Evolutionary conservation across 2,329 filamentous ascomycete species (phyloP), one percentile per base, ranked within the genome.

Genomic region (Xylariaceae sp.): DNA sequence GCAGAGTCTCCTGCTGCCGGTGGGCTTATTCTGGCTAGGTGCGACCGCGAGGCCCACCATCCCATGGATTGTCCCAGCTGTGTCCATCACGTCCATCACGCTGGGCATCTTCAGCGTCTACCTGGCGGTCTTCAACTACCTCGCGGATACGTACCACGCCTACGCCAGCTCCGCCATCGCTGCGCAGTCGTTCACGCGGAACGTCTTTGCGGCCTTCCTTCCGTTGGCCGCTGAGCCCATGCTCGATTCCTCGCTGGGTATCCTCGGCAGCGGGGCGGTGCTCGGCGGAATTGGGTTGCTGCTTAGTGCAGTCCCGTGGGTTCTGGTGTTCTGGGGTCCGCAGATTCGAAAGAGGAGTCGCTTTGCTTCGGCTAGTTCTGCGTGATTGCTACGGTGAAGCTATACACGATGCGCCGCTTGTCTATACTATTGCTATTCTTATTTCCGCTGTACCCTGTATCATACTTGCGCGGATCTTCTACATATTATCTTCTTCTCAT

Each of bases 71-170:
- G 78, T 80, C 0, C 84, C 84, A 1, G 70, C 79, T 0, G 68
- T 87, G 16, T 81, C 79, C 0, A 71, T 87, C 7, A 77, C 72
- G 0, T 79, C 80, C 54, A 80, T 81, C 0, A 85, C 81, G 0
- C 80, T 86, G 67, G 76, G 84, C 55, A 85, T 87, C 56, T 85
- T 84, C 67, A 78, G 76, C 18, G 81, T 87, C 47, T 84, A 84
- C 62, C 72, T 87, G 4, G 79, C 82, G 2, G 80, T 83, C 1
- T 86, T 86, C 70, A 87, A 86, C 60, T 87, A 85, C 60, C 71
- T 86, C 4, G 83, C 83, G 2, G 84, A 87, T 65, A 80, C 78
- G 0, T 87, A 86, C 64, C 80, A 84, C 63, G 75, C 76, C 1
- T 86, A 84, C 61, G 82, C 84, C 3, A 82, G 78, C 58, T 84